Base-by-base conservation (phyloP, 331 rosid genomes). In the Telfairia occidentalis region DNA sequence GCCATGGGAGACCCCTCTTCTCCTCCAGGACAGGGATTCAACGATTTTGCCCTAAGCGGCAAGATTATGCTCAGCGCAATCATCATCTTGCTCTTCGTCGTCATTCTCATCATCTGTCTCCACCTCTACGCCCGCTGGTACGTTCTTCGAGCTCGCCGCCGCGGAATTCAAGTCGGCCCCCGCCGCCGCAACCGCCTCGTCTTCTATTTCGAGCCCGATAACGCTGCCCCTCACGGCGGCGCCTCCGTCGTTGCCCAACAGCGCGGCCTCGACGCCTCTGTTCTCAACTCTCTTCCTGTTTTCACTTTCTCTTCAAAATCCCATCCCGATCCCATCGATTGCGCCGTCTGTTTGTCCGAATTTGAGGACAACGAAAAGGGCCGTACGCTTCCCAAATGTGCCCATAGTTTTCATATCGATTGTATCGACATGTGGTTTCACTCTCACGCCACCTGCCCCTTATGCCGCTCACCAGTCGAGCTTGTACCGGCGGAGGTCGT, bases 371-470 rank as follows among this genome's bases (percentile, higher is more conserved):
- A 76, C 11, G 96, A 93, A 64, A 70, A 72, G 83, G 96, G 97
- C 67, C 92, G 98, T 50, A 45, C 82, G 2, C 64, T 93, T 0
- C 96, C 97, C 24, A 84, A 77, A 71, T 93, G 98, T 19, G 77
- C 77, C 10, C 98, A 93, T 76, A 81, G 81, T 32, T 93, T 93
- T 55, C 98, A 93, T 45, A 85, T 78, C 0, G 89, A 78, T 1
- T 93, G 98, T 54, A 93, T 93, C 19, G 98, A 93, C 50, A 88
- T 88, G 95, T 91, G 98, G 98, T 87, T 93, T 60, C 90, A 79
- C 1, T 88, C 96, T 0, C 96, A 93, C 67, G 76, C 92, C 50
- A 91, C 96, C 0, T 93, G 98, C 16, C 98, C 98, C 0, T 84
- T 93, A 0, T 93, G 97, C 29, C 82, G 98, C 72, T 76, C 84